phyloP scores from a whole-genome alignment of 148 eudicot genomes.

The Camellia granthamiana region DNA sequence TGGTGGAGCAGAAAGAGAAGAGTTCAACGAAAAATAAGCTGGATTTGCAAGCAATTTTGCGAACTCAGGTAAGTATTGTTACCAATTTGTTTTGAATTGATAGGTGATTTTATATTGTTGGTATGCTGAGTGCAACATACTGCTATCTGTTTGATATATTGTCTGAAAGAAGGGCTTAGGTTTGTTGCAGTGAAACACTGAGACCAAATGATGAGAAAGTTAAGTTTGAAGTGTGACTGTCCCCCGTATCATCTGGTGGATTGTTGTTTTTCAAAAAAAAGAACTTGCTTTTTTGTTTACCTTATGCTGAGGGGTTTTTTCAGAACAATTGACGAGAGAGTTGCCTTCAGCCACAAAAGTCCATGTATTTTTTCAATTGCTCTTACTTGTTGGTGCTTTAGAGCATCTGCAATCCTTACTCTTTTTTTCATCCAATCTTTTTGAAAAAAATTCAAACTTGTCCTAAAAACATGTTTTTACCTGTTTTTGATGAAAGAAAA shows the following conservation, averaged over 20 bases:
- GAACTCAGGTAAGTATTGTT: slow-evolving; percentile 74
- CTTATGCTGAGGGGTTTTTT: no score
- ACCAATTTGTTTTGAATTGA: not conserved
- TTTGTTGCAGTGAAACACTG: not conserved
- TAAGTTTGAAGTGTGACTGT: not conserved
- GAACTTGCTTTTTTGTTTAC: no score
- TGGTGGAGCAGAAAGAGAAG: slow-evolving; percentile 39
- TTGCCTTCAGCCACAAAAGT: not conserved
- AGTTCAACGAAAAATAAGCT: slow-evolving; percentile 43
- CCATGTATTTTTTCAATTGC: not conserved
- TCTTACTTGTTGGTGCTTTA: not conserved
- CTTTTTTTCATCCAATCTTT: no score
- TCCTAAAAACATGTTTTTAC: no score
- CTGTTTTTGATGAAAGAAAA: no score
- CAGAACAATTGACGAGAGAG: not conserved
- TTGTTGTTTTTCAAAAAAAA: no score
- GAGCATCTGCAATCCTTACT: not conserved
- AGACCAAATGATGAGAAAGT: not conserved
- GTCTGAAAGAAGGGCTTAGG: not conserved
- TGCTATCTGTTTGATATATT: not conserved
- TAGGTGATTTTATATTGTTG: not conserved
- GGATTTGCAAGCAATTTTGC: slow-evolving; percentile 68
- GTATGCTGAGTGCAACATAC: not conserved
- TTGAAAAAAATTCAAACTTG: no score
- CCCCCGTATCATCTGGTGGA: not conserved